Base-by-base conservation (phyloP, 2,329 filamentous ascomycete genomes). In the Fusarium transvaalense region DNA sequence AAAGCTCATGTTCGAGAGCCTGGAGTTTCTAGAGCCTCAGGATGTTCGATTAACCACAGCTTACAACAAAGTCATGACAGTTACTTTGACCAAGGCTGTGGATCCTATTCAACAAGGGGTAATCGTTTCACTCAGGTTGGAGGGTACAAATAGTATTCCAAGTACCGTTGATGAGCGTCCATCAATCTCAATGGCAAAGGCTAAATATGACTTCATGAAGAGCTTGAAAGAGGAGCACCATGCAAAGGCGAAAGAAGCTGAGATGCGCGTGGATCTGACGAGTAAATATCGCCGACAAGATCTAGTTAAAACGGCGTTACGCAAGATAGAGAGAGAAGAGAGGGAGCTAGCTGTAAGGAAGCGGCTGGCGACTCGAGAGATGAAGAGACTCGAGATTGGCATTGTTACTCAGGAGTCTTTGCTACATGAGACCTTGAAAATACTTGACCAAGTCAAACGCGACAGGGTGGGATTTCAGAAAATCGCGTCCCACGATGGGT, bases 301-400 rank as follows among this genome's bases (percentile, higher is more conserved):
- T 13, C 13, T 17, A 4, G 6, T 3, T 13, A 12, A 46, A 4
- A n/a, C 12, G 12, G 23, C 6, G 0, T 8, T 37, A 5, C 3
- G 9, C 14, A 19, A 2, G 1, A 3, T 60, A 14, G 52, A 5
- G 8, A 5, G 57, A 15, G 46, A 13, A 12, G 35, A 60, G n/a
- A 57, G 13, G 21, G 10, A 19, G 1, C 35, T 60, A 0, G 42
- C 35, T 15, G 1, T 10, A 31, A 21, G 32, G 15, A 15, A 8
- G 6, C 3, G 1, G 1, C 8, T 5, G 0, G 14, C 23, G 2
- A 32, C 15, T 17, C 1, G 2, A 1, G 4, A 14, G 1, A 31
- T 57, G 2, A 2, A 15, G 4, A 0, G 4, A 3, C 17, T 19
- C 3, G 6, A 21, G 6, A 9, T 0, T 4, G 3, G 10, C 0